A percentile compares a stretch with the other conserved stretches of the same genome.
Evolutionary conservation across 2,329 filamentous ascomycete genomes (phyloP).

Genomic region (Trichoderma sp.): DNA sequence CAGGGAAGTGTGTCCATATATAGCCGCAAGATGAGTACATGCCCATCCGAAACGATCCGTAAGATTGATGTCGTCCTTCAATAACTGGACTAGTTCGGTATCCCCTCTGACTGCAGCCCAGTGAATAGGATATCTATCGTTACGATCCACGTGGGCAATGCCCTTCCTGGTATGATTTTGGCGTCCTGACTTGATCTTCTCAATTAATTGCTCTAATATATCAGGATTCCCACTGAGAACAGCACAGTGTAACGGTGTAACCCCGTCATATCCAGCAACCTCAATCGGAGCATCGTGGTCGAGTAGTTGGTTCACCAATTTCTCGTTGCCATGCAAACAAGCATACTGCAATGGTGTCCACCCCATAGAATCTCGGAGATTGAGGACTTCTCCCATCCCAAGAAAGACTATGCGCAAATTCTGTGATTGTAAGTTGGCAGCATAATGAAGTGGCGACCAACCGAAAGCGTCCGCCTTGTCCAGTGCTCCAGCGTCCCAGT

Average conservation of each 20-base stretch:
- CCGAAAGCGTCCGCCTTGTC: neutral
- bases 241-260: conserved; percentile 10
- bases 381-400: neutral
- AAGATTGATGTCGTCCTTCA: neutral
- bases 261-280: neutral
- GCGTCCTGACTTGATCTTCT: neutral
- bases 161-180: neutral
- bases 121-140: conserved; percentile 2
- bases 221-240: neutral
- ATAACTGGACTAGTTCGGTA: neutral
- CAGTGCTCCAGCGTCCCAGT: neutral
- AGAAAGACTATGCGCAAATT: neutral
- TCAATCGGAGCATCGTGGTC: neutral
- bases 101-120: conserved; percentile 3
- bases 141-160: neutral
- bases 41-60: neutral
- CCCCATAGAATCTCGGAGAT: neutral
- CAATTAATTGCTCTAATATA: neutral
- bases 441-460: conserved; percentile 14
- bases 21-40: neutral
- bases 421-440: neutral
- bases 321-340: neutral
- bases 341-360: conserved; percentile 14
- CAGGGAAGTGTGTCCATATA: neutral
- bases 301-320: neutral